Base-by-base conservation (phyloP, 345 rosid genomes). In the Kernera saxatilis region DNA sequence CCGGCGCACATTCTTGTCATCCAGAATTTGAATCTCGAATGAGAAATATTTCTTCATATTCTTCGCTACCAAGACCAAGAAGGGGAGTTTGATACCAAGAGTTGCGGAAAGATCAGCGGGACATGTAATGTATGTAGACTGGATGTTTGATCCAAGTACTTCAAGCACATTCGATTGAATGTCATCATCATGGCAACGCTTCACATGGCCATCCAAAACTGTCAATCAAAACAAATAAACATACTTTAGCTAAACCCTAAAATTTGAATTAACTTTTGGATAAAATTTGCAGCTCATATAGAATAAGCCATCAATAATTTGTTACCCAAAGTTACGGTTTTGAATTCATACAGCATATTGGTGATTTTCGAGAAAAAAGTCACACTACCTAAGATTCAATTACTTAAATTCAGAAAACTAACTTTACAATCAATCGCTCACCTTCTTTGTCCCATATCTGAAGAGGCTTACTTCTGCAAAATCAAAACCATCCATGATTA, bases 391-490 rank as follows among this genome's bases (percentile, higher is more conserved):
- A n/a, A 32, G 54, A 43, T 63, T 72, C 22, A 62, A 53, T 41
- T n/a, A 40, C 3, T 15, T 22, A 51, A 61, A 2, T 29, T 15
- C 4, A 18, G 9, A 40, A 71, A 71, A 18, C 12, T 6, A 3
- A 23, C 6, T 2, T 2, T 7, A 40, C 26, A 36, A 45, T 57
- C 67, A 72, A 50, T 36, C 5, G 69, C 73, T 72, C 33, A 84
- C 95, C 91, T 84, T 87, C 96, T 79, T 89, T 89, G 57, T 87
- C 96, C 96, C 92, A 87, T 78, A 89, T 87, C 85, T 87, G 92
- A 76, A 89, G 80, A 68, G 90, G 92, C 69, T 87, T 87, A 75
- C 90, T 89, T 79, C 96, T 87, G 77, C 55, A 68, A 29, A 56
- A 18, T 45, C 48, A 41, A 64, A 64, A 71, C 25, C 4, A 7